Evolutionary conservation across 371 early-diverging fungal genomes (phyloP), one percentile per base, ranked within the genome.

Genomic region (Rhizopus microsporus): DNA sequence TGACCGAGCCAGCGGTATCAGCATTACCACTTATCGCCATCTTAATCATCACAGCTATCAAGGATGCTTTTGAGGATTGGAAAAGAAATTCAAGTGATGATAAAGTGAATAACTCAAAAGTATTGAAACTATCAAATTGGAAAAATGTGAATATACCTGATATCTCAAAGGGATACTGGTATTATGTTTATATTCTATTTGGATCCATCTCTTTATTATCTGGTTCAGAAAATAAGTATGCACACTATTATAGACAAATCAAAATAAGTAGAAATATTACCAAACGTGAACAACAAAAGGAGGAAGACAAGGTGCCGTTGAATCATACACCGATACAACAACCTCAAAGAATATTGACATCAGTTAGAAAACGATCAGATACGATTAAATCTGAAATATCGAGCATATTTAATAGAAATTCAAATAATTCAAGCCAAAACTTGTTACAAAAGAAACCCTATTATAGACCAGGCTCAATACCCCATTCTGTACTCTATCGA

Each of bases 41-140:
- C 43, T 64, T 95, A 8, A 60, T 86, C 15, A 86, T 90, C 12
- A 91, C 94, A 4, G 94, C 87, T 39, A 87, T 92, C 15, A 96
- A 95, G 67, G 96, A 96, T 71, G 90, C 84, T 3, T 75, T 93
- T 48, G 95, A 96, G 65, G 99, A 98, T 67, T 73, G 74, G 45
- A 78, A 87, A 51, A 76, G 94, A 39, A 88, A 86, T 47, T 62
- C 75, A 48, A 85, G 84, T 49, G 94, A 94, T 62, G 71, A 72
- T 13, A 76, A 65, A 29, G 86, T 93, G 34, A 96, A 94, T 55
- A 78, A 84, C 29, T 78, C 90, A 7, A 54, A 59, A 15, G 75
- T 81, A 3, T 74, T 86, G 10, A 83, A 76, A 8, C 63, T 88
- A 6, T 51, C 71, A 5, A 60, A 83, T 42, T 88, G 85, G 86